Evolutionary conservation across 441 rosid genomes (phyloP), one percentile per base, ranked within the genome.

Genomic region (Heliophila coronopifolia): DNA sequence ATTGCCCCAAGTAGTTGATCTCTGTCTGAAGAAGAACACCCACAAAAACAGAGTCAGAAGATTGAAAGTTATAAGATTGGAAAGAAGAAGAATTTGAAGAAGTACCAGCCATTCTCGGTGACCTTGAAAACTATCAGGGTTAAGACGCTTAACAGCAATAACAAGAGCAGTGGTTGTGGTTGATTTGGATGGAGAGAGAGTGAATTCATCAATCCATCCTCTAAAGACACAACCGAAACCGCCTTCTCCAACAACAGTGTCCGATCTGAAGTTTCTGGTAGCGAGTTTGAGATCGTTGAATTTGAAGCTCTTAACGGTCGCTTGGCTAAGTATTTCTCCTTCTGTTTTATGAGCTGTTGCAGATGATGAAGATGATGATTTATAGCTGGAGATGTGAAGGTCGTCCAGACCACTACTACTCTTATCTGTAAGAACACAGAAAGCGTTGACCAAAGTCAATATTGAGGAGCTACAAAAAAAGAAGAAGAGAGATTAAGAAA

Each of bases 91-190:
- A n/a, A n/a, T n/a, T n/a, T n/a, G n/a, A n/a, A n/a, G n/a, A n/a
- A n/a, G n/a, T 69, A 90, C 98, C 86, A 90, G 88, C 98, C 98
- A 90, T 63, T 90, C 98, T 74, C 82, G 84, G 44, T 91, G 98
- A 68, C 98, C 98, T 73, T 90, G 98, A 66, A 91, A 90, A 54
- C 98, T 96, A 63, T 91, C 98, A 55, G 84, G 98, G 67, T 91
- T 91, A 47, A 91, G 84, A 53, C 92, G 86, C 74, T 91, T 91
- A 49, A 91, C 96, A 1, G 96, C 98, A 16, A 91, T 86, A 40
- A 91, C 98, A 2, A 95, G 90, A 54, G 96, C 96, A 65, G 98
- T 91, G n/a, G n/a, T n/a, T n/a, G n/a, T n/a, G n/a, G n/a, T n/a
- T n/a, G n/a, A n/a, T n/a, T n/a, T n/a, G n/a, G n/a, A n/a, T n/a